phyloP scores from a whole-genome alignment of 1,139 yeast genomes.

The Ashbya aceris region DNA sequence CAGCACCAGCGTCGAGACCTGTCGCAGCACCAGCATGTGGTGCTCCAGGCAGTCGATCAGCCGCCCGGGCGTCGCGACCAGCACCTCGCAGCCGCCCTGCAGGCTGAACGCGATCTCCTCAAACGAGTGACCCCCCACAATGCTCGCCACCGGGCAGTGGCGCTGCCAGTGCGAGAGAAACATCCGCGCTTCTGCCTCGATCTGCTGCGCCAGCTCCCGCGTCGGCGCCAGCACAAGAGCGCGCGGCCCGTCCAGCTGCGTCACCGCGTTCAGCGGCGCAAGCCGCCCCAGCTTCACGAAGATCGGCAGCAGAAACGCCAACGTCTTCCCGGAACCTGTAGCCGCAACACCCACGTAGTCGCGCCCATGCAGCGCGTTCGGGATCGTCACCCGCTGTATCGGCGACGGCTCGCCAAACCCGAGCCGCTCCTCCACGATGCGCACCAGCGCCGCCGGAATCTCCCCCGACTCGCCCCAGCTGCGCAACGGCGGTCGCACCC shows the following conservation, averaged over 20 bases:
- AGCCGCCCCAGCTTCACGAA: constrained; percentile 45
- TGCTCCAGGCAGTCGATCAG: constrained; percentile 71
- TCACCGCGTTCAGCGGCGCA: constrained; percentile 31
- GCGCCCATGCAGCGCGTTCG: constrained; percentile 43
- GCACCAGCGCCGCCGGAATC: constrained; percentile 38
- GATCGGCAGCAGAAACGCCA: constrained; percentile 73
- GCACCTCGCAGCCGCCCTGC: constrained; percentile 62
- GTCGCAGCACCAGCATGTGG: constrained; percentile 48
- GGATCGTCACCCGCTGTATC: constrained; percentile 81
- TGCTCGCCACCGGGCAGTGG: constrained; percentile 46
- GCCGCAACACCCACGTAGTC: constrained; percentile 91
- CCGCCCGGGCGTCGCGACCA: constrained; percentile 93
- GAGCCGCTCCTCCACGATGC: constrained; percentile 33
- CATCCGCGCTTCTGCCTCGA: constrained; percentile 53
- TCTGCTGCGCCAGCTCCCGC: constrained; percentile 86
- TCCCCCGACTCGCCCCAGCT: constrained; percentile 55
- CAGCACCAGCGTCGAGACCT: constrained; percentile 62
- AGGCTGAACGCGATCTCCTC: constrained; percentile 61
- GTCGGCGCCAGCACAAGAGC: constrained; percentile 80
- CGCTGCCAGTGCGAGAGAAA: constrained; percentile 34
- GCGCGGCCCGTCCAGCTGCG: constrained; percentile 49
- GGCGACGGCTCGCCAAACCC: constrained; percentile 68
- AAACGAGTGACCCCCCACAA: constrained; percentile 86
- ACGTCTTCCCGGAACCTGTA: constrained; percentile 93
- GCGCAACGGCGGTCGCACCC: constrained; percentile 52